A percentile compares a stretch with the other conserved stretches of the same genome.
These are phyloP conservation scores for Monosporascus sp. DNA, from an alignment of 2,329 filamentous ascomycete genomes.

Conservation along the genomic window DNA sequence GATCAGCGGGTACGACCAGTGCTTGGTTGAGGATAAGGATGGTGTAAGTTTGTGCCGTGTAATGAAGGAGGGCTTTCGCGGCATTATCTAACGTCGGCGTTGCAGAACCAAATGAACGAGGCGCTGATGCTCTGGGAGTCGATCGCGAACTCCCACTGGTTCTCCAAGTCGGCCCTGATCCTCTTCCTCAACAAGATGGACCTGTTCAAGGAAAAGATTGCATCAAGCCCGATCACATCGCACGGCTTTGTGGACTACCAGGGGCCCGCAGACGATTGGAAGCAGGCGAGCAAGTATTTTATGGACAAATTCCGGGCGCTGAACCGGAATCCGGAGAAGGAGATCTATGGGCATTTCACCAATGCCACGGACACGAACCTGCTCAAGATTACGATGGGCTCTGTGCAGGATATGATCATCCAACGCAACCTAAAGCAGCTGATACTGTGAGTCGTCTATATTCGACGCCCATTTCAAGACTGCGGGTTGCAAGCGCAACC, in stretches of 20 bases:
- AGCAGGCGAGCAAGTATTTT: constrained; percentile 75
- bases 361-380: constrained; percentile 65
- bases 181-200: constrained; percentile 88
- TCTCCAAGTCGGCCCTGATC: constrained; percentile 74
- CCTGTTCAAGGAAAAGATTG: constrained; percentile 73
- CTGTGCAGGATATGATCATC: constrained; percentile 83
- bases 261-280: constrained; percentile 65
- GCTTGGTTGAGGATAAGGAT: constrained; percentile 91
- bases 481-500: constrained; percentile 3
- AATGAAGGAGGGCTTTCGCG: not conserved
- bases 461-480: constrained; percentile 10
- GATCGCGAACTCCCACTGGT: constrained; percentile 82
- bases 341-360: constrained; percentile 59
- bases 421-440: constrained; percentile 77
- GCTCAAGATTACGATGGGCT: constrained; percentile 80
- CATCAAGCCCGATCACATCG: constrained; percentile 63
- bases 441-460: constrained; percentile 53
- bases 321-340: constrained; percentile 62
- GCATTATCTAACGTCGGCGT: constrained; percentile 2
- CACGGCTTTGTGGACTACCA: constrained; percentile 76
- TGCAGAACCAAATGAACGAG: constrained; percentile 85
- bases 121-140: constrained; percentile 84
- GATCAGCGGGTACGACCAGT: constrained; percentile 95
- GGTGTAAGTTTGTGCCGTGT: constrained; percentile 57
- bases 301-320: constrained; percentile 74